Conservation (phyloP, 2,329 filamentous ascomycete genomes). For the Apiospora sp. region DNA sequence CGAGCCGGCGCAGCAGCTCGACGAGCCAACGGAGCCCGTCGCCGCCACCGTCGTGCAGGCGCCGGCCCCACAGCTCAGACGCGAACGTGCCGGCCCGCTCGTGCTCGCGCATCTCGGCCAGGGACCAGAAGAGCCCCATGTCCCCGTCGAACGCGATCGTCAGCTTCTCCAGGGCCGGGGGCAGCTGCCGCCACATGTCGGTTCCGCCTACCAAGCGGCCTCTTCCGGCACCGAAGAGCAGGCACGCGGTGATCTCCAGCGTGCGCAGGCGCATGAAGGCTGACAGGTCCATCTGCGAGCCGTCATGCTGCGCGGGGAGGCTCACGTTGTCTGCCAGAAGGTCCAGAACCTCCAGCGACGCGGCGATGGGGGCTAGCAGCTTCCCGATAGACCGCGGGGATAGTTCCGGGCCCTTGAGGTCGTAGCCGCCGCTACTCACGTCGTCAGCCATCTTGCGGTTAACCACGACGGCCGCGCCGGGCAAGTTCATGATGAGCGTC, state of each 20-base stretch:
- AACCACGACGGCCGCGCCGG: background rate
- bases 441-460: background rate
- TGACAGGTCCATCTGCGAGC: background rate
- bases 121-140: background rate
- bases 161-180: background rate
- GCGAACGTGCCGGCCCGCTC: background rate
- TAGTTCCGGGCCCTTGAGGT: background rate
- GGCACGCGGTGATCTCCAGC: background rate
- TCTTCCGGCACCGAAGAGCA: background rate
- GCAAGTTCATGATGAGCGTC: background rate
- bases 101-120: background rate
- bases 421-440: background rate
- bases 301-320: background rate
- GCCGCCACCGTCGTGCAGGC: background rate
- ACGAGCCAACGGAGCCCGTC: background rate
- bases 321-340: background rate
- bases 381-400: background rate
- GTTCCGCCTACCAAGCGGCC: background rate
- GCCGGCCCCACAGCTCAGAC: background rate
- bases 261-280: background rate
- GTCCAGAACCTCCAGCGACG: background rate
- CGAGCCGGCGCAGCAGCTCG: background rate
- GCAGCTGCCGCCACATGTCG: background rate
- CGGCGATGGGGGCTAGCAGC: background rate
- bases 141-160: background rate